Evolutionary conservation across 202 grass and related monocot species (phyloP).

Genomic region (Cymbopogon flexuosus): DNA sequence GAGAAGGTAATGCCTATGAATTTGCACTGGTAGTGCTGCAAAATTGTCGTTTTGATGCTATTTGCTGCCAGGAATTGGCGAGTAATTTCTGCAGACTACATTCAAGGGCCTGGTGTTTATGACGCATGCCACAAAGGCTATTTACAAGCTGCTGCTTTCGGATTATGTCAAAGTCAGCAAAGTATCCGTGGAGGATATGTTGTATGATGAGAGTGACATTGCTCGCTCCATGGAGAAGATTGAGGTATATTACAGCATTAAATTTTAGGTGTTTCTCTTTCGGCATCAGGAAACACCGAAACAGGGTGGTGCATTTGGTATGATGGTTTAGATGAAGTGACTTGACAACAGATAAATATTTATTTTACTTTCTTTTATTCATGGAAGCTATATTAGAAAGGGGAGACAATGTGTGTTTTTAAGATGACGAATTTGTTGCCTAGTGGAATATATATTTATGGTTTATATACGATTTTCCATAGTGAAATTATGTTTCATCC

Average conservation of each 20-base stretch:
- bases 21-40: neutral
- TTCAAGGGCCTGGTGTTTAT: slow-evolving; percentile 92
- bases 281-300: neutral
- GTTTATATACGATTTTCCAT: neutral
- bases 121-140: slow-evolving; percentile 96
- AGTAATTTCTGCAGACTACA: slow-evolving; percentile 53
- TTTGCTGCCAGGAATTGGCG: neutral
- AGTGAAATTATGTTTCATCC: neutral
- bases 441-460: neutral
- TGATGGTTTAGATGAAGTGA: neutral
- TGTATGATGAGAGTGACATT: slow-evolving; percentile 88
- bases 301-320: neutral
- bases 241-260: slow-evolving; percentile 47
- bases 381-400: neutral
- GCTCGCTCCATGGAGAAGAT: slow-evolving; percentile 88
- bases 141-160: slow-evolving; percentile 69
- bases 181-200: slow-evolving; percentile 90
- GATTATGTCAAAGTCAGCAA: slow-evolving; percentile 99
- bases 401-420: slow-evolving; percentile 18
- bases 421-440: neutral
- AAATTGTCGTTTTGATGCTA: neutral
- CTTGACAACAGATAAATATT: neutral
- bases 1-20: slow-evolving; percentile 61
- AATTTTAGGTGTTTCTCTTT: neutral
- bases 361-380: neutral